A percentile compares a stretch with the other conserved stretches of the same genome.
phyloP scores from a whole-genome alignment of 225 moss, liverwort and hornwort genomes.

The Asterella californica region DNA sequence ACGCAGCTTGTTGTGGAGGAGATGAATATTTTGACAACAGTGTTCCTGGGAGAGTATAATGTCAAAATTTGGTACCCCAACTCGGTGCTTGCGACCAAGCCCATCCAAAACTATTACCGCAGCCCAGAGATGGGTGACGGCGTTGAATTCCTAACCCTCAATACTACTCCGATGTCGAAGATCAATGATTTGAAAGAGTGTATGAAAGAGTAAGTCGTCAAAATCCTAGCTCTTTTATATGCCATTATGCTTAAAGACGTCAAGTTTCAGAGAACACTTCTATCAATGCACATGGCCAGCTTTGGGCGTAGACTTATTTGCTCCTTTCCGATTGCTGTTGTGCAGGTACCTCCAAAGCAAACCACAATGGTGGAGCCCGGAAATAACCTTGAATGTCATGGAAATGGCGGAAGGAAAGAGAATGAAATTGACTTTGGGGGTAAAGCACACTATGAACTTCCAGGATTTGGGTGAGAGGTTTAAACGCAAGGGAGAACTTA shows the following conservation, averaged over 20 bases:
- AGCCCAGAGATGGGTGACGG: slow-evolving; percentile 66
- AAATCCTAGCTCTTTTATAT: neutral
- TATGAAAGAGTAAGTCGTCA: slow-evolving; percentile 53
- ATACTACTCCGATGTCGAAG: slow-evolving; percentile 65
- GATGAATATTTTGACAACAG: slow-evolving; percentile 65
- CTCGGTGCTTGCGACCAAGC: slow-evolving; percentile 58
- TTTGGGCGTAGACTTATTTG: neutral
- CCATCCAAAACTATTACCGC: slow-evolving; percentile 59
- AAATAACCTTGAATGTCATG: slow-evolving; percentile 43
- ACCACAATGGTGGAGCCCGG: slow-evolving; percentile 63
- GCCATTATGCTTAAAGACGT: neutral
- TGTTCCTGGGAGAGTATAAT: slow-evolving; percentile 52
- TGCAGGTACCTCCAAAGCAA: slow-evolving; percentile 70
- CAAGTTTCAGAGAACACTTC: neutral
- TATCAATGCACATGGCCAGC: neutral
- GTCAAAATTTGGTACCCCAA: slow-evolving; percentile 66
- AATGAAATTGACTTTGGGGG: slow-evolving; percentile 58
- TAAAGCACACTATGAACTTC: slow-evolving; percentile 78
- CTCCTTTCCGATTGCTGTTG: neutral
- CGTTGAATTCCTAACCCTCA: slow-evolving; percentile 52
- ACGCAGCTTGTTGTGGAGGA: slow-evolving; percentile 77
- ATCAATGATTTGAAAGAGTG: slow-evolving; percentile 60
- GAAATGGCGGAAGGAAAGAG: slow-evolving; percentile 68
- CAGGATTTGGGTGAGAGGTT: slow-evolving; percentile 78
- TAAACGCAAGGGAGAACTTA: slow-evolving; percentile 58